A percentile compares a stretch with the other conserved stretches of the same genome.
Conservation (phyloP, 345 rosid species). For the Boechera divaricarpa region DNA sequence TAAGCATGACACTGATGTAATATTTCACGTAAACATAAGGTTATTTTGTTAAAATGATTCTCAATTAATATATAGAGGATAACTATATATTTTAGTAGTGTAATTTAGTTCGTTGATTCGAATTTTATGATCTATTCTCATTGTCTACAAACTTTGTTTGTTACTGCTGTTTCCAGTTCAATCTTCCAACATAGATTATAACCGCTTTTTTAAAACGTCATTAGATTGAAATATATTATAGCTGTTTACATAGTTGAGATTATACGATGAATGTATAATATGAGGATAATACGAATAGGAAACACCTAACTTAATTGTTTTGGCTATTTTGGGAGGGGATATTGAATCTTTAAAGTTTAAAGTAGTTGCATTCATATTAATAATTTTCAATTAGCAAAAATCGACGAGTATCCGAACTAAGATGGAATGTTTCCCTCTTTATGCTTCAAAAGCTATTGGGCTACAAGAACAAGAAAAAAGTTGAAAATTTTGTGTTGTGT, state of each 20-base stretch:
- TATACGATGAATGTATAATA: not conserved
- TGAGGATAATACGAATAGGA: not conserved
- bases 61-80: too few relatives aligned
- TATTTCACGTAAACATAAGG: too few relatives aligned
- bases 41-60: too few relatives aligned
- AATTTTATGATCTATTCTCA: too few relatives aligned
- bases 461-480: slow-evolving; percentile 37
- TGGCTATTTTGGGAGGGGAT: not conserved
- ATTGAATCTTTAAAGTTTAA: not conserved
- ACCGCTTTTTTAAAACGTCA: too few relatives aligned
- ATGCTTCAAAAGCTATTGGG: slow-evolving; percentile 35
- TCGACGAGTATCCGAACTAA: slow-evolving; percentile 12
- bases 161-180: not conserved
- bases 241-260: not conserved
- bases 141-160: not conserved
- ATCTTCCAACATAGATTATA: not conserved
- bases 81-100: too few relatives aligned
- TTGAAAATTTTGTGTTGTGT: slow-evolving; percentile 33
- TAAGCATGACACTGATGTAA: too few relatives aligned
- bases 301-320: not conserved
- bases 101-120: too few relatives aligned
- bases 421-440: slow-evolving; percentile 37
- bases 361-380: not conserved
- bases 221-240: not conserved
- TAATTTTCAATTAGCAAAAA: not conserved